These are phyloP conservation scores for Dactylellina parvicollis DNA, from an alignment of 2,329 filamentous ascomycete species.

Conservation along the genomic window DNA sequence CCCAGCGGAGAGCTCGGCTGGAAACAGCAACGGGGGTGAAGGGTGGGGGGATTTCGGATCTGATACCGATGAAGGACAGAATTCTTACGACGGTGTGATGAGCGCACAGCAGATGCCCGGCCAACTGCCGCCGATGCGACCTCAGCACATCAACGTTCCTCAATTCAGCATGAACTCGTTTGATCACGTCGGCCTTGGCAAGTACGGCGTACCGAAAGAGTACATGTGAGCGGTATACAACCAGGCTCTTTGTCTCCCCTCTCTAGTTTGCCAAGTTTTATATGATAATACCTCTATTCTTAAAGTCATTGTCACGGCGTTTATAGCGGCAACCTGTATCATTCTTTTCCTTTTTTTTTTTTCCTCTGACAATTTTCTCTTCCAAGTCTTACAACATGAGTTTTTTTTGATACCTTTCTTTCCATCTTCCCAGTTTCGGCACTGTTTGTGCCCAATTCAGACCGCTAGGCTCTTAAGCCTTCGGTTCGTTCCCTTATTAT, in stretches of 20 bases:
- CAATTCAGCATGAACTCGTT: conserved; percentile 46
- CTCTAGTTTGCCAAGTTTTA: conserved; percentile 12
- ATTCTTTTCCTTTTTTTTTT: conserved; percentile 12
- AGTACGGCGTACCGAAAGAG: conserved; percentile 40
- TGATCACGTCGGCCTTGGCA: conserved; percentile 30
- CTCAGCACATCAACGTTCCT: conserved; percentile 45
- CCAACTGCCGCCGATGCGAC: conserved; percentile 50
- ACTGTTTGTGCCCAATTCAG: conserved; percentile 19
- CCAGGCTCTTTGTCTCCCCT: neutral
- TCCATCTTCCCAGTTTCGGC: too few relatives aligned
- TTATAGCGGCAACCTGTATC: conserved; percentile 46
- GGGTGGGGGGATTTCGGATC: conserved; percentile 46
- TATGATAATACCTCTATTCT: conserved; percentile 38
- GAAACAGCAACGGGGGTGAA: conserved; percentile 39
- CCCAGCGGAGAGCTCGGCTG: conserved; percentile 44
- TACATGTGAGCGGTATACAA: conserved; percentile 18
- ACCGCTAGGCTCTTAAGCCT: conserved; percentile 15
- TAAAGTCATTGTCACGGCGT: conserved; percentile 51
- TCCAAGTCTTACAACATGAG: too few relatives aligned
- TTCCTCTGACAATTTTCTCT: too few relatives aligned
- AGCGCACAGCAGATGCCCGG: conserved; percentile 47
- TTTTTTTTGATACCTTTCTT: conserved; percentile 24
- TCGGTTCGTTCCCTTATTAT: conserved; percentile 55
- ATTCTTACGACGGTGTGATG: conserved; percentile 48
- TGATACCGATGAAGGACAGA: conserved; percentile 50